Base-by-base conservation (phyloP, 495 filamentous ascomycete species). In the Daldinia bambusicola region DNA sequence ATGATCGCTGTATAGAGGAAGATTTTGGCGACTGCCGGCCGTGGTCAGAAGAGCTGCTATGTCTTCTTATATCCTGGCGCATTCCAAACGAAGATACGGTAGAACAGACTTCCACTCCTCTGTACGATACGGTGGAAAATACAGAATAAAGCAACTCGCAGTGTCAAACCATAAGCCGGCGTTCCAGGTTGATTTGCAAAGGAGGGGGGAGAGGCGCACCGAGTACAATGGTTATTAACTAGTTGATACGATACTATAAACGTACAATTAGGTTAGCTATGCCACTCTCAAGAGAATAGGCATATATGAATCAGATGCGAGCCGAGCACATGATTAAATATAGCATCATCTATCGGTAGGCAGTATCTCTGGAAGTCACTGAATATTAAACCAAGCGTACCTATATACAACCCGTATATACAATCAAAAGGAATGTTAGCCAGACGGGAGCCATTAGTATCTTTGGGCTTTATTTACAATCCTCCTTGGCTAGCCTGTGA, bases 71-170 rank as follows among this genome's bases (percentile, higher is more conserved):
- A 63, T 31, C 16, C 26, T 34, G 43, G 37, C 30, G 40, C 37
- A 37, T 18, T 14, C 12, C 20, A 14, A 59, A 22, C 31, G 41
- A 59, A 26, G 20, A 51, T 14, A 37, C 31, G 5, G 36, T 18
- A 2, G 18, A 41, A 48, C 1, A 59, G 10, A 59, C 32, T n/a
- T 30, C n/a, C 20, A 3, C 55, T 18, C 30, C n/a, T 10, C 48
- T 74, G 61, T 77, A 77, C 62, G 45, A 69, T 74, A 68, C 3
- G 57, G 45, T 45, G 22, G 16, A 53, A 55, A 50, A 5, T 22
- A 31, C 40, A 18, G 22, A 56, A 53, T 22, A 3, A 6, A 43
- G 30, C 20, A 61, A 52, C 56, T 63, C 52, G 36, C 18, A 40
- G 40, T 31, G 30, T 8, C 12, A 55, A 70, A 10, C 50, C 40